Evolutionary conservation across 1,284 basidiomycete genomes (phyloP).

Genomic region (Cryptococcus deneoformans): DNA sequence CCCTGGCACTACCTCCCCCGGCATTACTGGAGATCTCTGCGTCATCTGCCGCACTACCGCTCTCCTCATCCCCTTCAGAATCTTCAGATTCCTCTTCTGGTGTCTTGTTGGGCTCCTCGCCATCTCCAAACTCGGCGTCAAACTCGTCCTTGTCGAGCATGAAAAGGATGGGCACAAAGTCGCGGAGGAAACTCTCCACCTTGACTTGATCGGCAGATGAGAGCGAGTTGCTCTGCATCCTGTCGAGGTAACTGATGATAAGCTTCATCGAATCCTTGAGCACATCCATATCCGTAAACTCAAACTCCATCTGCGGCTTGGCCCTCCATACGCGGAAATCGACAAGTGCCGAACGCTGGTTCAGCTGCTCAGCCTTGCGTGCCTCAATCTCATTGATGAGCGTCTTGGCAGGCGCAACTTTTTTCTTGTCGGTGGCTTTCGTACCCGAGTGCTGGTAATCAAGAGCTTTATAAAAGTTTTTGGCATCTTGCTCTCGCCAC

Average conservation of each 20-base stretch:
- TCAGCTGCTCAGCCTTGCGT: constrained; percentile 67
- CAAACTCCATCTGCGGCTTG: constrained; percentile 71
- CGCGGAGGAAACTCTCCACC: constrained; percentile 80
- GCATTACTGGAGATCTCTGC: constrained; percentile 51
- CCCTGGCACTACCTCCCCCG: constrained; percentile 16
- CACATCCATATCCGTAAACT: constrained; percentile 73
- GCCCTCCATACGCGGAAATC: constrained; percentile 52
- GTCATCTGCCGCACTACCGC: constrained; percentile 47
- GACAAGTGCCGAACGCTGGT: constrained; percentile 69
- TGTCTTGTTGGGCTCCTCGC: constrained; percentile 62
- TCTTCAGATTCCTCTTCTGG: constrained; percentile 58
- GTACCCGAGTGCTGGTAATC: constrained; percentile 95
- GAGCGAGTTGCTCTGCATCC: constrained; percentile 66
- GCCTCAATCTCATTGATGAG: constrained; percentile 87
- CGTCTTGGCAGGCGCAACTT: constrained; percentile 84
- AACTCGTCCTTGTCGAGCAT: constrained; percentile 73
- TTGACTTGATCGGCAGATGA: constrained; percentile 72
- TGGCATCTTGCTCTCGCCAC: constrained; percentile 94
- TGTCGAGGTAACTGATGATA: constrained; percentile 85
- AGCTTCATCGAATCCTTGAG: constrained; percentile 87
- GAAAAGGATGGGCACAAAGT: constrained; percentile 81
- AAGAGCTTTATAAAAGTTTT: constrained; percentile 96
- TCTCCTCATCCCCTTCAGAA: constrained; percentile 27
- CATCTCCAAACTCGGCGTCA: constrained; percentile 65
- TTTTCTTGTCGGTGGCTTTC: constrained; percentile 98